A percentile compares a stretch with the other conserved stretches of the same genome.
Conservation (phyloP, 164 flowering plant genomes). For the Houttuynia cordata region DNA sequence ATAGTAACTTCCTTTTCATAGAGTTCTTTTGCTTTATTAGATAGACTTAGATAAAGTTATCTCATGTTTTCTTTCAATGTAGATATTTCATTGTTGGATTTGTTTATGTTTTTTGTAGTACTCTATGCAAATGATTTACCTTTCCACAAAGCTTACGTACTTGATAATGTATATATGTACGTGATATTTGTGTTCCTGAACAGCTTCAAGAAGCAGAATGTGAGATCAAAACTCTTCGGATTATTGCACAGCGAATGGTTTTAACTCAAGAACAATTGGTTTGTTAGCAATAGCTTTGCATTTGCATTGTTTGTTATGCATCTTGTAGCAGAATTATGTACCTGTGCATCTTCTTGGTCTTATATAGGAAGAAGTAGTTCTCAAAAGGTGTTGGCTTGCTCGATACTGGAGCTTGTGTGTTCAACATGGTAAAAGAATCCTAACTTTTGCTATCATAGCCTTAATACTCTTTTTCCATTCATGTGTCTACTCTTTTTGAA, state of each 20-base stretch:
- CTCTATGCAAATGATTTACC: not conserved
- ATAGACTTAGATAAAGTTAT: not conserved
- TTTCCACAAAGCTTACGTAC: not conserved
- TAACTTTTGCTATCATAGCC: not conserved
- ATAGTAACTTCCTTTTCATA: not conserved
- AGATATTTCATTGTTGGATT: too few species aligned
- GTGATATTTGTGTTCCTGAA: conserved; percentile 17
- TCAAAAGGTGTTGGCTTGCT: conserved; percentile 99
- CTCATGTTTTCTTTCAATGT: too few species aligned
- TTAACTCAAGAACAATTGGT: conserved; percentile 91
- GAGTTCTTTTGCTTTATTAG: not conserved
- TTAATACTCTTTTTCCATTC: not conserved
- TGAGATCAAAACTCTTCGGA: conserved; percentile 53
- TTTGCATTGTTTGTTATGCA: not conserved
- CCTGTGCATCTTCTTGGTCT: not conserved
- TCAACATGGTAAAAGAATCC: conserved; percentile 42
- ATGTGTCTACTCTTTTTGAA: not conserved
- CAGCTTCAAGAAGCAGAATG: conserved; percentile 52
- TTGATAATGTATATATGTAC: conserved; percentile 18
- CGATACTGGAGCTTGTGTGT: conserved; percentile 84
- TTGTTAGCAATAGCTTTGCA: not conserved
- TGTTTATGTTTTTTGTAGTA: too few species aligned
- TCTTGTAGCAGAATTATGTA: not conserved
- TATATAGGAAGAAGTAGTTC: conserved; percentile 77
- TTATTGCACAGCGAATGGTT: conserved; percentile 46